Evolutionary conservation across 371 early-diverging fungal genomes (phyloP), one percentile per base, ranked within the genome.

Genomic region (Haplosporangium sp.): DNA sequence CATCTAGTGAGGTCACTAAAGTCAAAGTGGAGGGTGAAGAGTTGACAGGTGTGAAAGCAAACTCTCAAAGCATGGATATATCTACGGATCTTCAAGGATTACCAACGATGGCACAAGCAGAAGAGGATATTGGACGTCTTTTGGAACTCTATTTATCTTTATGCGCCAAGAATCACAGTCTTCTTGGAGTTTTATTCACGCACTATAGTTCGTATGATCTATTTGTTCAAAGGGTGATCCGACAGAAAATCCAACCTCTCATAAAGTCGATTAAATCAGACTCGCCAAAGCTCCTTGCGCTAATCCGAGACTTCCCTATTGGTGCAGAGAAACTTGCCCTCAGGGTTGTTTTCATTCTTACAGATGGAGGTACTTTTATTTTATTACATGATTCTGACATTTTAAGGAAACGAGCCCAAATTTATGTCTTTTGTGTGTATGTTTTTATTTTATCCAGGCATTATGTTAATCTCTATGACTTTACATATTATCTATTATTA

Each of bases 311-410:
- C 62, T 96, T 95, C 83, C 94, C 94, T 9, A 69, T 71, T 27
- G 96, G 96, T 7, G 87, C 93, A 27, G 96, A 95, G 75, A 85
- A 87, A 20, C 83, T 96, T 63, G 92, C 89, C 1, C 86, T 94
- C 47, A 86, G 89, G 35, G 88, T 94, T n/a, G 72, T 97, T 20
- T 84, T 85, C 15, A 86, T 93, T 65, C 73, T 96, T 67, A 91
- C 94, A 57, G 93, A 92, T 72, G 88, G 87, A 67, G 89, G 92
- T 90, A 87, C n/a, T 11, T 44, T 40, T 48, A 20, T 34, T 38
- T 63, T 53, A 20, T 15, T 42, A 7, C 40, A 15, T 50, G 50
- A n/a, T 5, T 50, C n/a, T 4, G n/a, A n/a, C 11, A n/a, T n/a
- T 7, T 50, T 15, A 50, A 50, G 50, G n/a, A 15, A 4, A 15